These are phyloP conservation scores for Phytophthora chlamydospora DNA, from an alignment of 352 stramenopile species.

Conservation along the genomic window DNA sequence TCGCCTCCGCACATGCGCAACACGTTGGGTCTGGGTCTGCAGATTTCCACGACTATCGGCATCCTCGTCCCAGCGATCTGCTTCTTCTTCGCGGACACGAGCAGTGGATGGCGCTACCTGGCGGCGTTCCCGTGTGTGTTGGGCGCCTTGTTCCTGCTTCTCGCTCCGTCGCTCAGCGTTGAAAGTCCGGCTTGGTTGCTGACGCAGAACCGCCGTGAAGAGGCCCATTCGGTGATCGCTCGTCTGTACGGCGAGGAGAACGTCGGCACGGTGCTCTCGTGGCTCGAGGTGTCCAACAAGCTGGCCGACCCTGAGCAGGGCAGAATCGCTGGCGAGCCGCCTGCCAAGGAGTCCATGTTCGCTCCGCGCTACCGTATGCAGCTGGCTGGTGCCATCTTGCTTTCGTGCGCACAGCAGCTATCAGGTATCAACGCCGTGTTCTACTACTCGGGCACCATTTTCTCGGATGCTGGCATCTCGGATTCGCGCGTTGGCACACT, in stretches of 20 bases:
- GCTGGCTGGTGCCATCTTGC: slow-evolving; percentile 15
- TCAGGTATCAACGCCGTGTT: slow-evolving; percentile 18
- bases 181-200: slow-evolving; percentile 31
- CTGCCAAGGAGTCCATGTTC: slow-evolving; percentile 18
- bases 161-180: slow-evolving; percentile 22
- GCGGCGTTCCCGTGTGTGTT: slow-evolving; percentile 37
- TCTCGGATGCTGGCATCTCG: slow-evolving; percentile 4
- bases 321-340: slow-evolving; percentile 18
- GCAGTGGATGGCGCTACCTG: slow-evolving; percentile 31
- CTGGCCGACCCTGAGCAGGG: slow-evolving; percentile 15
- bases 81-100: slow-evolving; percentile 11
- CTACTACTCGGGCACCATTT: slow-evolving; percentile 11
- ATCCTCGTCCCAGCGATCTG: slow-evolving; percentile 4
- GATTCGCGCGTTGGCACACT: slow-evolving; percentile 6
- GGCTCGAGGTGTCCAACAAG: slow-evolving; percentile 22
- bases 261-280: slow-evolving; percentile 21
- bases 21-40: slow-evolving; percentile 11
- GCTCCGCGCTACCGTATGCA: slow-evolving; percentile 10
- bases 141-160: slow-evolving; percentile 23
- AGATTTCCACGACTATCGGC: slow-evolving; percentile 10
- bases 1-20: slow-evolving; percentile 10
- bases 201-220: slow-evolving; percentile 20
- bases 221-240: slow-evolving; percentile 25
- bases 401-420: slow-evolving; percentile 12
- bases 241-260: slow-evolving; percentile 34